A percentile compares a stretch with the other conserved stretches of the same genome.
Evolutionary conservation across 192 early-diverging fungal species (phyloP).

Genomic region (Rhizoclosmatium globosum): DNA sequence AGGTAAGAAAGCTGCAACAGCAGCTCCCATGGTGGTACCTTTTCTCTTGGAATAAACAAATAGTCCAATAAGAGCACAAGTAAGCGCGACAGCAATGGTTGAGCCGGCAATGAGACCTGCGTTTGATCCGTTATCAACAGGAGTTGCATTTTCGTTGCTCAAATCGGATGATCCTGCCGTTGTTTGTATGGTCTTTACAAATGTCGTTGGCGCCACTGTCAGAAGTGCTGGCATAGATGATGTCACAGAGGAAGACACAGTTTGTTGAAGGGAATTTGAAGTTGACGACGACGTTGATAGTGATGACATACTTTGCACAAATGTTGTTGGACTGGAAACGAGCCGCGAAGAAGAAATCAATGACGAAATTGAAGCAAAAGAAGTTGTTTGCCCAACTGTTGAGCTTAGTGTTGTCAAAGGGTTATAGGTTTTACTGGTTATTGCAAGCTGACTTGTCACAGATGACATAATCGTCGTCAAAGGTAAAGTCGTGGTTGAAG

Average conservation of each 20-base stretch:
- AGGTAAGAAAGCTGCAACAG: too few species aligned
- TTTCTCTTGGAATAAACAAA: too few species aligned
- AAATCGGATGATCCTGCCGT: background rate
- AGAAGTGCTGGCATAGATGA: background rate
- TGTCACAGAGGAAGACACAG: background rate
- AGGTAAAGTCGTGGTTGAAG: background rate
- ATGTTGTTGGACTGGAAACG: background rate
- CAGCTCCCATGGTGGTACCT: too few species aligned
- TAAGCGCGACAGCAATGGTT: background rate
- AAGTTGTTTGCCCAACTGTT: background rate
- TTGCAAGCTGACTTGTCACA: background rate
- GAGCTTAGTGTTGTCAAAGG: background rate
- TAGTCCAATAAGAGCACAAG: background rate
- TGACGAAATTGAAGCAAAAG: background rate
- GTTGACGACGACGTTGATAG: background rate
- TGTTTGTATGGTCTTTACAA: background rate
- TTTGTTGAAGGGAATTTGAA: background rate
- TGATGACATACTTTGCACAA: background rate
- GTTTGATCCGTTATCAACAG: background rate
- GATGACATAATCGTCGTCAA: background rate
- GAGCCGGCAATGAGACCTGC: background rate
- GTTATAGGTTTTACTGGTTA: background rate
- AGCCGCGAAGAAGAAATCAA: background rate
- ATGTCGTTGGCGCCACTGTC: background rate
- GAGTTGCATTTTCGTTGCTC: too few species aligned